Conservation (phyloP, 495 filamentous ascomycete genomes). For the Acidiella bohemica region DNA sequence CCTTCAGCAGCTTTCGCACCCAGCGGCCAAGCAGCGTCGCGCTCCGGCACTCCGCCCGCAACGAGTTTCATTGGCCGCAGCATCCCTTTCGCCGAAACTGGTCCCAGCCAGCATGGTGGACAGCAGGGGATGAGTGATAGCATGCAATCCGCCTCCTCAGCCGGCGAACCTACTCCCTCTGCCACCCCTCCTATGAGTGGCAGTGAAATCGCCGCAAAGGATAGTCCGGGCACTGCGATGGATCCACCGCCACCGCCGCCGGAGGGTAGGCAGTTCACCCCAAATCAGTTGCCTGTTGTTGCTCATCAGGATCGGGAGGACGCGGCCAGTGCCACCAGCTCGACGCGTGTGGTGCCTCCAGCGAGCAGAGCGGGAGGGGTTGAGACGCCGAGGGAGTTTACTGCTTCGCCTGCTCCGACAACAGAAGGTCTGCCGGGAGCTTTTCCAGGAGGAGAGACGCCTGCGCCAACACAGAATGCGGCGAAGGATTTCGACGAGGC, state of each 20-base stretch:
- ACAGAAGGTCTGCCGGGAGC: slow-evolving; percentile 1
- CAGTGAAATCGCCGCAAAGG: slow-evolving; percentile 9
- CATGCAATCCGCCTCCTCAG: slow-evolving; percentile 11
- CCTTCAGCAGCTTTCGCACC: slow-evolving; percentile 15
- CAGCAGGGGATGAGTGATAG: slow-evolving; percentile 7
- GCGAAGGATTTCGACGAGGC: too few species aligned
- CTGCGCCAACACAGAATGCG: too few species aligned
- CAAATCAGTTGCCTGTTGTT: slow-evolving; percentile 12
- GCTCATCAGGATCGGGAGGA: background rate
- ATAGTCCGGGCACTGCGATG: background rate
- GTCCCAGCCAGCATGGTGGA: too few species aligned
- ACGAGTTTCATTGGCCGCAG: slow-evolving; percentile 13
- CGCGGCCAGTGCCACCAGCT: slow-evolving; percentile 23
- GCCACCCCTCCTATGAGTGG: slow-evolving; percentile 15
- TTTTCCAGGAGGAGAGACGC: slow-evolving; percentile 6
- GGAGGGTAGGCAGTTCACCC: slow-evolving; percentile 50
- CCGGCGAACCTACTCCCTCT: slow-evolving; percentile 14
- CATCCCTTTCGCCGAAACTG: background rate
- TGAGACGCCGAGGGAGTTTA: slow-evolving; percentile 36
- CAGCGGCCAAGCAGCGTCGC: slow-evolving; percentile 7
- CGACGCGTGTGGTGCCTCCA: slow-evolving; percentile 69
- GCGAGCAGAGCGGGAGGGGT: slow-evolving; percentile 51
- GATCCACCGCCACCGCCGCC: slow-evolving; percentile 40
- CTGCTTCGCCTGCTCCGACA: background rate
- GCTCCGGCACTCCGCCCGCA: slow-evolving; percentile 12